Percentiles rank a stretch among this genome's conserved stretches.
Conservation (phyloP, 257 asterid species). For the Gentiana macrophylla region DNA sequence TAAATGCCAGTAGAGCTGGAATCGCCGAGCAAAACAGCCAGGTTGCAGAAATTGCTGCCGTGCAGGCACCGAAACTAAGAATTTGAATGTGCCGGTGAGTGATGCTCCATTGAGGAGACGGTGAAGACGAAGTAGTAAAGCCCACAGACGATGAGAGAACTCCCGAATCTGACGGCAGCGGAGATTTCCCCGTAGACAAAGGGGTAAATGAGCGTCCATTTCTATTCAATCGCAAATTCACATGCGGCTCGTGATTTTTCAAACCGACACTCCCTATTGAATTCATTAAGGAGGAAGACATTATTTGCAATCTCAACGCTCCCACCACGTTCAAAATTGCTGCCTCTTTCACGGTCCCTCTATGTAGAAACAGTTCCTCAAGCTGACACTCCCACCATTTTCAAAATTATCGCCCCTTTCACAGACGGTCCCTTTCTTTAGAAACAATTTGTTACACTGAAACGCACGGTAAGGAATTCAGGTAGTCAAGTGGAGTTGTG, state of each 20-base stretch:
- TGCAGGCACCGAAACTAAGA: conserved; percentile 77
- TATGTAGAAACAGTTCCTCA: neutral
- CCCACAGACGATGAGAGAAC: conserved; percentile 45
- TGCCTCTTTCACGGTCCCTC: neutral
- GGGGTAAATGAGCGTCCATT: neutral
- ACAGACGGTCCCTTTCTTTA: no score
- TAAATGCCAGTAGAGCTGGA: conserved; percentile 89
- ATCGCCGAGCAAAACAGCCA: conserved; percentile 80
- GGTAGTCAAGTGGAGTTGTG: no score
- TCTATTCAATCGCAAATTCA: conserved; percentile 4
- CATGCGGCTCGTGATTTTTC: neutral
- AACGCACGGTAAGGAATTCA: no score
- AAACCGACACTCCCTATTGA: conserved; percentile 2
- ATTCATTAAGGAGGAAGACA: conserved; percentile 7
- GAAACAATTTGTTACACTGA: no score
- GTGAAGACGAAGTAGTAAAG: conserved; percentile 10
- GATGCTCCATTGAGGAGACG: conserved; percentile 31
- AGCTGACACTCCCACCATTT: no score
- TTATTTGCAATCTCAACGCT: conserved; percentile 27
- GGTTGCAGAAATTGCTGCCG: conserved; percentile 73
- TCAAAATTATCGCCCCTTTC: no score
- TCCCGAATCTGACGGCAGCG: conserved; percentile 13
- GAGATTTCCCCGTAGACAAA: conserved; percentile 7
- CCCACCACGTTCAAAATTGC: conserved; percentile 27
- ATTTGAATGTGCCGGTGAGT: conserved; percentile 54